A percentile compares a stretch with the other conserved stretches of the same genome.
Conservation (phyloP, 495 filamentous ascomycete species). For the Penicillium bialowiezense region DNA sequence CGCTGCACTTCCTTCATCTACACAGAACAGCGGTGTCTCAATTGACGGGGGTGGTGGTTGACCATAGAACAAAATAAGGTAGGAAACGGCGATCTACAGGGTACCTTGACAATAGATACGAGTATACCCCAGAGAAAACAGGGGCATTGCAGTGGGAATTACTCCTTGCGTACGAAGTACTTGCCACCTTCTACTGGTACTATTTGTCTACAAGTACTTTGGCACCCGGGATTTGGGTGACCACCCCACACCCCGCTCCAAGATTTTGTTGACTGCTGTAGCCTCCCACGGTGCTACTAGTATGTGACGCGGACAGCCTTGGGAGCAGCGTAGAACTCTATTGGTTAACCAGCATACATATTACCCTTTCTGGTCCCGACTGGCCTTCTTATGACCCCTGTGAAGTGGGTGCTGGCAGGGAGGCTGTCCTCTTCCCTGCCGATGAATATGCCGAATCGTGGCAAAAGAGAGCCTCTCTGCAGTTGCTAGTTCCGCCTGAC, state of each 20-base stretch:
- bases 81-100: neutral
- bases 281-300: neutral
- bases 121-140: neutral
- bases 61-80: neutral
- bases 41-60: neutral
- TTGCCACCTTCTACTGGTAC: neutral
- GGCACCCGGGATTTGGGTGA: neutral
- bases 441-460: neutral
- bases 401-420: neutral
- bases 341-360: neutral
- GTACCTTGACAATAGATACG: neutral
- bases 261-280: slow-evolving; percentile 6
- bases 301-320: slow-evolving; percentile 6
- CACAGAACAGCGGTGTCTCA: slow-evolving; percentile 5
- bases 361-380: neutral
- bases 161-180: too few species aligned
- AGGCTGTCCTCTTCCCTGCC: too few species aligned
- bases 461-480: neutral
- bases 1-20: neutral
- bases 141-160: neutral
- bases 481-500: too few species aligned
- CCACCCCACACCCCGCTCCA: slow-evolving; percentile 1
- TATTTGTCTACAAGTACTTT: neutral
- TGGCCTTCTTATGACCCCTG: neutral
- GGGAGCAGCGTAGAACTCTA: neutral